Evolutionary conservation across 2,329 filamentous ascomycete species (phyloP).

Genomic region (Calonectria hongkongensis): DNA sequence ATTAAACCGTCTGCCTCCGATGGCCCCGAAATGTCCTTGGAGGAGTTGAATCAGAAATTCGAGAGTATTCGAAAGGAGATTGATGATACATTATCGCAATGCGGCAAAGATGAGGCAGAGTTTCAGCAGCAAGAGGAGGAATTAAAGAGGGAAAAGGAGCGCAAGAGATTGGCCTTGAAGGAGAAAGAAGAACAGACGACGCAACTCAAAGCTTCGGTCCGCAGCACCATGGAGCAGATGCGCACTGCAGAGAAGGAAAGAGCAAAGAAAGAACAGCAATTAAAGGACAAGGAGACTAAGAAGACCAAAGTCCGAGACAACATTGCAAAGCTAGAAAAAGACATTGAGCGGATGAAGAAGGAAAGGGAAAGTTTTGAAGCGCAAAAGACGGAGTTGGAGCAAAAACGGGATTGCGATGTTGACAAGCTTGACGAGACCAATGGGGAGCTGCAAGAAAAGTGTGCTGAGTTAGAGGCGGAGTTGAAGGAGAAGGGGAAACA

Average conservation of each 20-base stretch:
- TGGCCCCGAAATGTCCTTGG: slow-evolving; percentile 80
- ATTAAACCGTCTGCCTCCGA: slow-evolving; percentile 67
- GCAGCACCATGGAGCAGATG: slow-evolving; percentile 87
- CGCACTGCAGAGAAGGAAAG: slow-evolving; percentile 86
- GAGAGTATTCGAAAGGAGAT: slow-evolving; percentile 88
- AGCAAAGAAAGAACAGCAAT: slow-evolving; percentile 82
- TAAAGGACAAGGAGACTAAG: slow-evolving; percentile 82
- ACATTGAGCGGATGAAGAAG: slow-evolving; percentile 75
- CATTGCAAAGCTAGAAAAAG: slow-evolving; percentile 80
- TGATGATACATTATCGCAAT: slow-evolving; percentile 83
- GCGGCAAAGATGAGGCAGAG: slow-evolving; percentile 83
- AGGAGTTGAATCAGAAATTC: slow-evolving; percentile 87
- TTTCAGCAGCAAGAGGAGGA: slow-evolving; percentile 79
- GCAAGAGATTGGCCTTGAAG: slow-evolving; percentile 84
- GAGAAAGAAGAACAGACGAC: slow-evolving; percentile 94
- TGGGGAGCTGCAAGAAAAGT: slow-evolving; percentile 77
- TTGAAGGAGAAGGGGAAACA: slow-evolving; percentile 80
- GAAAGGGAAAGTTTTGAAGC: slow-evolving; percentile 73
- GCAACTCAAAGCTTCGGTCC: slow-evolving; percentile 87
- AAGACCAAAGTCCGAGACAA: slow-evolving; percentile 82
- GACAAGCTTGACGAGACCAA: slow-evolving; percentile 73
- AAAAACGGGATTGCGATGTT: slow-evolving; percentile 71
- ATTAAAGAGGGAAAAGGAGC: slow-evolving; percentile 85
- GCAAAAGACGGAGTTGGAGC: slow-evolving; percentile 71
- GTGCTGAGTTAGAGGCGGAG: slow-evolving; percentile 80